Conservation (phyloP, 208 protist genomes). For the Borovskyia barvae region DNA sequence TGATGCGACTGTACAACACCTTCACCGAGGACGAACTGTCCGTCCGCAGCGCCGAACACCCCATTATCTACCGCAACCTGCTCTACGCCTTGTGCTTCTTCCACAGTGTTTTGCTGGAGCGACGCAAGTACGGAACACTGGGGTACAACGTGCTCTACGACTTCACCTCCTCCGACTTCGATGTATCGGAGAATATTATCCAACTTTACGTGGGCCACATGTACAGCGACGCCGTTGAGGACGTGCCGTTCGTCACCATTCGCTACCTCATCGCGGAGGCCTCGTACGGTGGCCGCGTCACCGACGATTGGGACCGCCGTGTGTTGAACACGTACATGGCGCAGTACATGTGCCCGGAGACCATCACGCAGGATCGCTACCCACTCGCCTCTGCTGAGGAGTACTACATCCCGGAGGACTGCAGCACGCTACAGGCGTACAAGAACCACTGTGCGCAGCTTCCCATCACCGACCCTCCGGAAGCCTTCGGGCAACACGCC, state of each 20-base stretch:
- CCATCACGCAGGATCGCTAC: conserved; percentile 84
- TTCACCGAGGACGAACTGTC: conserved; percentile 91
- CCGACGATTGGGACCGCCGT: conserved; percentile 97
- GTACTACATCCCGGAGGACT: conserved; percentile 90
- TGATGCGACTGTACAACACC: conserved; percentile 95
- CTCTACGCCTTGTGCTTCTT: conserved; percentile 98
- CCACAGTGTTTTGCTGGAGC: conserved; percentile 97
- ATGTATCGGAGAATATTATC: conserved; percentile 94
- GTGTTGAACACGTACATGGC: conserved; percentile 97
- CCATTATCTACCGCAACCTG: conserved; percentile 94
- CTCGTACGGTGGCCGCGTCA: conserved; percentile 98
- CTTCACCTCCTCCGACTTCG: conserved; percentile 98
- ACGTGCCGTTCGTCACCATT: conserved; percentile 96
- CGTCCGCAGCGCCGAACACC: conserved; percentile 52
- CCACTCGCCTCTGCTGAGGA: conserved; percentile 78
- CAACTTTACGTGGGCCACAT: conserved; percentile 88
- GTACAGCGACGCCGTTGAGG: conserved; percentile 56
- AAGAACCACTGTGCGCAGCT: conserved; percentile 92
- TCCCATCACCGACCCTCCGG: conserved; percentile 93
- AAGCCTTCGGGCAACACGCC: conserved; percentile 98
- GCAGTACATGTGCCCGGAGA: conserved; percentile 91
- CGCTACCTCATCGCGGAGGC: conserved; percentile 98
- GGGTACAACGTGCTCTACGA: conserved; percentile 99
- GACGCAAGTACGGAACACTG: conserved; percentile 97
- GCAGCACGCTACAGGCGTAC: conserved; percentile 91